A percentile compares a stretch with the other conserved stretches of the same genome.
Conservation (phyloP, 2,329 filamentous ascomycete species). For the Fusarium tjaetaba region DNA sequence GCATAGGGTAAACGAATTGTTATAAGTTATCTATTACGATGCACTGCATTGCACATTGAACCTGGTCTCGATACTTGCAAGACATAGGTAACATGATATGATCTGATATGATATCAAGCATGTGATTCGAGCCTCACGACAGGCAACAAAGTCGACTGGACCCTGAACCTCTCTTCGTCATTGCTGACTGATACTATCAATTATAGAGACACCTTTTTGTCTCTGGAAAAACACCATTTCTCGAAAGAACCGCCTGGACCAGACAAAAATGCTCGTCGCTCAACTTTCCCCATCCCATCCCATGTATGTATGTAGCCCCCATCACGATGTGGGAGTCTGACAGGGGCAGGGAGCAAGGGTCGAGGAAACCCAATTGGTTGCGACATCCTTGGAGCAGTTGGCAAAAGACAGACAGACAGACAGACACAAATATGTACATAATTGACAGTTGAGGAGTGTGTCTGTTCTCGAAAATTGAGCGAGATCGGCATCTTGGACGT, state of each 20-base stretch:
- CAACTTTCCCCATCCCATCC: neutral
- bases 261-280: neutral
- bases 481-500: slow-evolving; percentile 9
- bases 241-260: neutral
- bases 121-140: slow-evolving; percentile 18
- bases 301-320: neutral
- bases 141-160: neutral
- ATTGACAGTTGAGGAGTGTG: slow-evolving; percentile 2
- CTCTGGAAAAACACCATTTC: neutral
- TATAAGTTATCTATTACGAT: neutral
- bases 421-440: neutral
- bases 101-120: neutral
- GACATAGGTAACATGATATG: neutral
- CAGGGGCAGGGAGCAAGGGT: slow-evolving; percentile 10
- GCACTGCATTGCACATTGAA: neutral
- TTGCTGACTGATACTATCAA: neutral
- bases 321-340: neutral
- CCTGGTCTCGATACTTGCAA: neutral
- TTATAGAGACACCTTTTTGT: neutral
- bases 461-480: neutral
- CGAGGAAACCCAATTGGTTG: neutral
- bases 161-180: neutral
- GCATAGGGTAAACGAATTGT: neutral
- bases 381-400: neutral
- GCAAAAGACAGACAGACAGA: neutral